A percentile compares a stretch with the other conserved stretches of the same genome.
Evolutionary conservation across 176 grass and related monocot genomes (phyloP).

Genomic region (Puya raimondii): DNA sequence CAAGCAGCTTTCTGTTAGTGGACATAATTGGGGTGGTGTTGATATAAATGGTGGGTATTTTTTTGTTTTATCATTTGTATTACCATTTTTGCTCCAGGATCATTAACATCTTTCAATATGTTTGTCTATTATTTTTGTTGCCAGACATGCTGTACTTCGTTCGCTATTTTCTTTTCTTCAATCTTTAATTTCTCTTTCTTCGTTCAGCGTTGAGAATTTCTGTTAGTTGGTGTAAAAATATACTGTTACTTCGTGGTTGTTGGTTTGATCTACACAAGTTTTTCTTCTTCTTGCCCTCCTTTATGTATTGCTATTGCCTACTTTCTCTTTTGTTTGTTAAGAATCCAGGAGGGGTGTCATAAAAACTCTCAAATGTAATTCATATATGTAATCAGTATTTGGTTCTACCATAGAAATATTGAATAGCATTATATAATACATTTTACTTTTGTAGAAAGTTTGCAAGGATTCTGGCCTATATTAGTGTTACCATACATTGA

Average conservation of each 20-base stretch:
- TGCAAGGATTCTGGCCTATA: too few species aligned
- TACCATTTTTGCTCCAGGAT: neutral
- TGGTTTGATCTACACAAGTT: neutral
- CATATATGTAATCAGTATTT: conserved; percentile 1
- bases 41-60: conserved; percentile 64
- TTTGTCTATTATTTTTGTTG: neutral
- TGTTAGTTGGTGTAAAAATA: neutral
- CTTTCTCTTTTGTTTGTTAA: neutral
- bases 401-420: neutral
- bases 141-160: neutral
- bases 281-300: neutral
- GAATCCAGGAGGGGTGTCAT: too few species aligned
- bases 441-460: too few species aligned
- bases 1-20: conserved; percentile 78
- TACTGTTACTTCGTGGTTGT: neutral
- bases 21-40: conserved; percentile 79
- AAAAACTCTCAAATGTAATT: neutral
- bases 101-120: neutral
- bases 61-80: too few species aligned
- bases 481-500: too few species aligned
- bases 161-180: neutral
- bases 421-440: too few species aligned
- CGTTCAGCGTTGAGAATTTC: neutral
- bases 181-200: neutral
- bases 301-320: conserved; percentile 13